A percentile compares a stretch with the other conserved stretches of the same genome.
Evolutionary conservation across 2,329 filamentous ascomycete species (phyloP).

Genomic region (Aspergillus caelatus): DNA sequence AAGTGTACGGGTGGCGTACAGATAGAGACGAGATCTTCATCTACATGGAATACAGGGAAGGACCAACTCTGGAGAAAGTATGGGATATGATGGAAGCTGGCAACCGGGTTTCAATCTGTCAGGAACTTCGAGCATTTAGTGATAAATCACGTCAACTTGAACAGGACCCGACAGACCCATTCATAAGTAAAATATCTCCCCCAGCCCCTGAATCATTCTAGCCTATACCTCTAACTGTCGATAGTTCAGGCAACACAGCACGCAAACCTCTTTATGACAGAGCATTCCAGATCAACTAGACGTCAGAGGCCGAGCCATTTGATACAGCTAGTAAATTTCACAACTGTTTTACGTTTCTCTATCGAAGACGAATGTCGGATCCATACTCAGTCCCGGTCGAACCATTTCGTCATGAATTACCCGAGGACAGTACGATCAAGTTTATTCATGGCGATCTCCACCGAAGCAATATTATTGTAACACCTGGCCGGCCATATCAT

Average conservation of each 20-base stretch:
- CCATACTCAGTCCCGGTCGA: slow-evolving; percentile 29
- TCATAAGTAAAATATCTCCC: slow-evolving; percentile 24
- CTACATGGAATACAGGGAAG: slow-evolving; percentile 38
- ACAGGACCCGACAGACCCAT: slow-evolving; percentile 28
- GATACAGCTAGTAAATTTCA: slow-evolving; percentile 33
- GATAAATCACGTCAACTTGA: slow-evolving; percentile 27
- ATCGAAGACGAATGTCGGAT: slow-evolving; percentile 25
- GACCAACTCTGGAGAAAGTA: slow-evolving; percentile 28
- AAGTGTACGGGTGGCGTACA: slow-evolving; percentile 39
- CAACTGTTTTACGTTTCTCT: slow-evolving; percentile 34
- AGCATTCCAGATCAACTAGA: slow-evolving; percentile 21
- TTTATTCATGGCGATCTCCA: slow-evolving; percentile 42
- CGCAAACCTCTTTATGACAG: slow-evolving; percentile 25
- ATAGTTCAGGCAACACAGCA: slow-evolving; percentile 21
- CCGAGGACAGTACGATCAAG: slow-evolving; percentile 34
- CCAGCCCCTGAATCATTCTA: not conserved
- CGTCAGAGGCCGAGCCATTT: slow-evolving; percentile 32
- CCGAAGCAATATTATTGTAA: slow-evolving; percentile 37
- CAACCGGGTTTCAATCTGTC: slow-evolving; percentile 18
- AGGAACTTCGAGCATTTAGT: slow-evolving; percentile 22
- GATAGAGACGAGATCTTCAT: slow-evolving; percentile 31
- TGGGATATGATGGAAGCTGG: slow-evolving; percentile 27
- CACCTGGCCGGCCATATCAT: slow-evolving; percentile 19
- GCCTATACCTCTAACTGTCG: not conserved
- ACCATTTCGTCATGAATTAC: slow-evolving; percentile 32